Base-by-base conservation (phyloP, 2,329 filamentous ascomycete species). In the Shiraia sp. region DNA sequence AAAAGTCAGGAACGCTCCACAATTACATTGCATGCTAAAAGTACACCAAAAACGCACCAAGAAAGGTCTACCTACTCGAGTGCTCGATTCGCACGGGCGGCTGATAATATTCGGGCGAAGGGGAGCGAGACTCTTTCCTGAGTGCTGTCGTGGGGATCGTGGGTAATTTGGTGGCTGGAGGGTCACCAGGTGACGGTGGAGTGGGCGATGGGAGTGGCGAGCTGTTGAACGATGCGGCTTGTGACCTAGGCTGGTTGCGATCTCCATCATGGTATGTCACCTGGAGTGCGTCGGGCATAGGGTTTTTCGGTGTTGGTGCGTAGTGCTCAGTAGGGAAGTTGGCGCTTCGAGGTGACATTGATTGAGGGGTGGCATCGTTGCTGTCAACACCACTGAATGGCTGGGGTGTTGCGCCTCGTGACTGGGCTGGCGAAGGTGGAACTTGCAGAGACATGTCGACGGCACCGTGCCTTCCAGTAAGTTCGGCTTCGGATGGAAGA, bases 381-480 rank as follows among this genome's bases (percentile, higher is more conserved):
- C 40, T 47, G 27, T 67, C 63, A n/a, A 55, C 61, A n/a, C 57
- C 60, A 41, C 40, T 46, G 40, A 64, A 65, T 2, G 54, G 50
- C 19, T 55, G 54, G 31, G 57, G 57, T 7, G 47, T 40, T 6
- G 49, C 40, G 10, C 41, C 42, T 26, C 51, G 52, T 7, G 52
- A 29, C 22, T 50, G 46, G 15, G 59, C 57, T 15, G 67, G 65
- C 5, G 65, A 68, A 2, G 60, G 54, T 32, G 66, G 65, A 3
- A 65, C 55, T 10, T 54, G 56, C 25, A 67, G 49, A 36, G 53
- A 63, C 63, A 69, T 68, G 47, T 70, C 61, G 36, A 68, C 65
- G 30, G 55, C 44, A 30, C 53, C 51, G 42, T 57, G 62, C 40
- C 64, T 57, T 49, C 67, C 67, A 30, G 40, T 69, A 26, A 69